Evolutionary conservation across 108 stramenopile species (phyloP).

Genomic region (Licmophora abbreviata): DNA sequence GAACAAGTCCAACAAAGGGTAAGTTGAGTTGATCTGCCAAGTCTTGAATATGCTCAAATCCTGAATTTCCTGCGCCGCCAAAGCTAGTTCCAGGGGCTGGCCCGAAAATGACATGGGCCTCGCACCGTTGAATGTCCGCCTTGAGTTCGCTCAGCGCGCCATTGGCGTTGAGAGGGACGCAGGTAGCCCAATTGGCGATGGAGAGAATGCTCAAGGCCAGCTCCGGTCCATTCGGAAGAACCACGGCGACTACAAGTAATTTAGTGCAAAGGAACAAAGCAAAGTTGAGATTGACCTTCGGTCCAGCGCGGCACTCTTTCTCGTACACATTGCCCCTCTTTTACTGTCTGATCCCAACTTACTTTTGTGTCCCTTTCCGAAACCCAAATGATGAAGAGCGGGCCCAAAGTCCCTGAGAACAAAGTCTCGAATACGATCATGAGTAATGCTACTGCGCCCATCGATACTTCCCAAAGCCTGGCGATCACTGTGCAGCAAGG

Average conservation of each 20-base stretch:
- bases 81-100: neutral
- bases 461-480: slow-evolving; percentile 8
- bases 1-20: slow-evolving; percentile 22
- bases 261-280: too few species aligned
- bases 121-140: slow-evolving; percentile 18
- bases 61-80: neutral
- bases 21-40: slow-evolving; percentile 25
- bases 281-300: too few species aligned
- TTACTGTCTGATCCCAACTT: too few species aligned
- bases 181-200: slow-evolving; percentile 31
- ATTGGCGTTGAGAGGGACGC: slow-evolving; percentile 40
- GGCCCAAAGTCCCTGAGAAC: slow-evolving; percentile 29
- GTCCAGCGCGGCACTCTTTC: too few species aligned
- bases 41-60: slow-evolving; percentile 12
- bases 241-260: too few species aligned
- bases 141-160: slow-evolving; percentile 32
- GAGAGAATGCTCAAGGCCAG: slow-evolving; percentile 38
- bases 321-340: too few species aligned
- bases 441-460: slow-evolving; percentile 19
- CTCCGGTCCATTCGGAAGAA: slow-evolving; percentile 51
- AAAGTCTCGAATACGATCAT: slow-evolving; percentile 32
- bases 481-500: slow-evolving; percentile 14
- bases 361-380: slow-evolving; percentile 31
- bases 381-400: slow-evolving; percentile 26
- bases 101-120: slow-evolving; percentile 23